Evolutionary conservation across 2,329 filamentous ascomycete species (phyloP), one percentile per base, ranked within the genome.

Genomic region (Tolypocladium amazonense): DNA sequence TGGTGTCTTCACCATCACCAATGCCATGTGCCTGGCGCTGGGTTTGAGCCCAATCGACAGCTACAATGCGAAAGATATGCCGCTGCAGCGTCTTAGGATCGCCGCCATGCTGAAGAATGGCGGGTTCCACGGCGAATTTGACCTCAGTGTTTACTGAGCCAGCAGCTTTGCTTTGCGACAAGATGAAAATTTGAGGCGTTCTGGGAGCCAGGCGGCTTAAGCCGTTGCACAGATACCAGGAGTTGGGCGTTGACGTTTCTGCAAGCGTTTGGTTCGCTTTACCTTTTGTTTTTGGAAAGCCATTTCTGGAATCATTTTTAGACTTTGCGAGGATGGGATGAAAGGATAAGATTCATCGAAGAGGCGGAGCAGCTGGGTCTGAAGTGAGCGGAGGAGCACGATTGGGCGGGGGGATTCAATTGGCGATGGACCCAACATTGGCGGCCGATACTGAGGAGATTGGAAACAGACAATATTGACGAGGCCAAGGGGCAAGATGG

Each of bases 1-100:
- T 65, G 89, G 89, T n/a, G 83, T 91, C 4, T 90, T 90, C 69
- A 83, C 87, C 18, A 84, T 90, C 64, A 83, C 88, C 23, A 93
- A 92, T 67, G 86, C 83, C 20, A 80, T 90, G 56, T 88, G 85
- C 59, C 66, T 85, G 41, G 76, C 80, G 0, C 67, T 85, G 38
- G 82, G 82, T 1, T 64, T 85, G 23, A 79, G 78, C 61, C 81
- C 82, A 2, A 70, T 72, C n/a, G 72, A 76, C 59, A 70, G 70
- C 4, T 85, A 88, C 60, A 65, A 71, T 1, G 72, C 80, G 41
- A 63, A 69, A 0, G 81, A 88, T 59, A 82, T 90, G 78, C 75
- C 77, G 2, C 71, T 78, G 56, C 86, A 88, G 65, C 79, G 86
- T 30, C 76, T 79, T 58, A 77, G 84, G 53, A 81, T 92, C 52